These are phyloP conservation scores for Amaranthus tricolor DNA, from an alignment of 179 eudicot genomes.

Conservation along the genomic window DNA sequence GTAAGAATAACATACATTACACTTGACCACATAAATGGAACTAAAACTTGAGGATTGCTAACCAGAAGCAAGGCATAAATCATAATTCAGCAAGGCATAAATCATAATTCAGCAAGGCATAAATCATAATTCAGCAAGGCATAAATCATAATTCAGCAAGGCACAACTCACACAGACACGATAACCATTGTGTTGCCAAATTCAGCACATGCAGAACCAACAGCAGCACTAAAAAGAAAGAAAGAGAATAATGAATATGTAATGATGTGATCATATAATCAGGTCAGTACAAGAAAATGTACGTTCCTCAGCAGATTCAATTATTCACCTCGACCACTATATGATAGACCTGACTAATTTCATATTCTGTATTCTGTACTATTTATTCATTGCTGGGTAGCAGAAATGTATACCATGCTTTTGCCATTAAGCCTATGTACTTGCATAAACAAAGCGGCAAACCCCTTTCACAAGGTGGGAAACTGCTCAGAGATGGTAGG, in stretches of 20 bases:
- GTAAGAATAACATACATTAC: neutral
- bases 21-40: neutral
- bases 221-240: conserved; percentile 57
- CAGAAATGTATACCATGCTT: neutral
- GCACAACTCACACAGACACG: conserved; percentile 83
- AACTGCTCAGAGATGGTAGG: neutral
- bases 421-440: neutral
- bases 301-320: neutral
- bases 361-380: neutral
- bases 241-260: neutral
- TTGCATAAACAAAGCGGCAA: neutral
- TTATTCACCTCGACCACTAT: neutral
- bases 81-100: too few relatives aligned
- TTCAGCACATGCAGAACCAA: conserved; percentile 97
- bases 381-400: neutral
- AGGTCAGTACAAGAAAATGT: neutral
- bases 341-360: neutral
- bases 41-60: neutral
- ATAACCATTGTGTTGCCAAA: conserved; percentile 92
- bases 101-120: too few relatives aligned
- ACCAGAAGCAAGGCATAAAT: neutral
- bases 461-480: neutral
- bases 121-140: too few relatives aligned
- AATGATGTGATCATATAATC: neutral
- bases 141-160: too few relatives aligned